Conservation (phyloP, 208 protist species). For the Trypanosoma platydactyli region DNA sequence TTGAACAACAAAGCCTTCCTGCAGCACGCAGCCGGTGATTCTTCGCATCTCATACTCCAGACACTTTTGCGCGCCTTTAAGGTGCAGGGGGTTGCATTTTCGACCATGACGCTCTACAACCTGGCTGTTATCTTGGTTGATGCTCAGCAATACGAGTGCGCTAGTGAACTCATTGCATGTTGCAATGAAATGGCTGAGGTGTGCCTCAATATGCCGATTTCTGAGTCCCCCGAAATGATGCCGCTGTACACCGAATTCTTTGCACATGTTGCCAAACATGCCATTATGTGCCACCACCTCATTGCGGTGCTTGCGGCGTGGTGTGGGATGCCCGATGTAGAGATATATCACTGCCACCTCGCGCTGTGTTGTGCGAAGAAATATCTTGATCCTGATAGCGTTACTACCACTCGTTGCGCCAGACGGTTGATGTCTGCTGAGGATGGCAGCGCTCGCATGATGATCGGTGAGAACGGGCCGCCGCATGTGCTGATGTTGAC, state of each 20-base stretch:
- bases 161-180: constrained; percentile 67
- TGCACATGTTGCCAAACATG: constrained; percentile 46
- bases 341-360: constrained; percentile 76
- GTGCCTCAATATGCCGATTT: constrained; percentile 35
- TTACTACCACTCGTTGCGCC: constrained; percentile 34
- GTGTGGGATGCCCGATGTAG: constrained; percentile 43
- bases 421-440: constrained; percentile 41
- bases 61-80: constrained; percentile 54
- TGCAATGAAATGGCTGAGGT: constrained; percentile 64
- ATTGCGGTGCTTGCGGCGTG: constrained; percentile 70
- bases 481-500: constrained; percentile 36
- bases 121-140: constrained; percentile 56
- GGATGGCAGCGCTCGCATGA: constrained; percentile 10
- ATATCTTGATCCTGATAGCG: constrained; percentile 40
- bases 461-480: constrained; percentile 22
- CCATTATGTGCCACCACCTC: constrained; percentile 71
- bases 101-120: constrained; percentile 75
- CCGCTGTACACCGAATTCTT: constrained; percentile 30
- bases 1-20: constrained; percentile 58
- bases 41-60: constrained; percentile 25
- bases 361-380: constrained; percentile 62
- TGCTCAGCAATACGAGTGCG: constrained; percentile 60
- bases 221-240: background rate
- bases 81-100: constrained; percentile 41
- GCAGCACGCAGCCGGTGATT: constrained; percentile 26